Evolutionary conservation across 106 monocot genomes (phyloP).

Genomic region (Amphibolis antarctica): DNA sequence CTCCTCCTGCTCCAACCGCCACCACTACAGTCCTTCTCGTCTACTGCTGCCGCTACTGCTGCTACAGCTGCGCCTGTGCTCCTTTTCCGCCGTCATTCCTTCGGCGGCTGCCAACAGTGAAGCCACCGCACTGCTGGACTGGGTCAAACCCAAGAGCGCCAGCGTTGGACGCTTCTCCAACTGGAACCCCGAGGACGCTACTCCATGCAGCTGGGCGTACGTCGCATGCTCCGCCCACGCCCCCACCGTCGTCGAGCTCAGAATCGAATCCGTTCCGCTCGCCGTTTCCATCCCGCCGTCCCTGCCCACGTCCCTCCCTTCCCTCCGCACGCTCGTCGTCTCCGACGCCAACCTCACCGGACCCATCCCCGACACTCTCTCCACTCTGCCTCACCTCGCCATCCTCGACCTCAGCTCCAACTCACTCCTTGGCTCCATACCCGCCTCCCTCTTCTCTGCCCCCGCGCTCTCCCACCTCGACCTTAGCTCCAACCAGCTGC

Average conservation of each 20-base stretch:
- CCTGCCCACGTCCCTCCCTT: constrained; percentile 29
- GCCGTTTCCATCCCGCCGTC: constrained; percentile 22
- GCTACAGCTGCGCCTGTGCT: not conserved
- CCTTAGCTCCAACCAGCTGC: constrained; percentile 64
- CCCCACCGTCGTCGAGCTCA: constrained; percentile 25
- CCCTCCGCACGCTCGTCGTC: constrained; percentile 33
- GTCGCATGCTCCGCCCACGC: constrained; percentile 27
- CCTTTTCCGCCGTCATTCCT: not conserved
- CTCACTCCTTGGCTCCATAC: constrained; percentile 45
- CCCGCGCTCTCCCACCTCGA: constrained; percentile 16
- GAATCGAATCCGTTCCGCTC: constrained; percentile 40
- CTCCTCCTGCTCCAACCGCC: not conserved
- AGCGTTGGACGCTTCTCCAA: constrained; percentile 9
- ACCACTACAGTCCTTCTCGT: not conserved
- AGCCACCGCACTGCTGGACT: constrained; percentile 17
- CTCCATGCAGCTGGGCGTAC: constrained; percentile 71
- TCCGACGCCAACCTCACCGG: constrained; percentile 63
- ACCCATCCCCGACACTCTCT: constrained; percentile 29
- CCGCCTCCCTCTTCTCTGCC: constrained; percentile 27
- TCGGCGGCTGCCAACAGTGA: constrained; percentile 1
- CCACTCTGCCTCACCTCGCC: constrained; percentile 24
- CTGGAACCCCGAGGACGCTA: constrained; percentile 39
- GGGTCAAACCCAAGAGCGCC: constrained; percentile 20
- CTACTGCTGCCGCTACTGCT: not conserved
- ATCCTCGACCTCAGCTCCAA: constrained; percentile 54